Evolutionary conservation across 306 rosid species (phyloP), one percentile per base, ranked within the genome.

Genomic region (Fagus sylvatica): DNA sequence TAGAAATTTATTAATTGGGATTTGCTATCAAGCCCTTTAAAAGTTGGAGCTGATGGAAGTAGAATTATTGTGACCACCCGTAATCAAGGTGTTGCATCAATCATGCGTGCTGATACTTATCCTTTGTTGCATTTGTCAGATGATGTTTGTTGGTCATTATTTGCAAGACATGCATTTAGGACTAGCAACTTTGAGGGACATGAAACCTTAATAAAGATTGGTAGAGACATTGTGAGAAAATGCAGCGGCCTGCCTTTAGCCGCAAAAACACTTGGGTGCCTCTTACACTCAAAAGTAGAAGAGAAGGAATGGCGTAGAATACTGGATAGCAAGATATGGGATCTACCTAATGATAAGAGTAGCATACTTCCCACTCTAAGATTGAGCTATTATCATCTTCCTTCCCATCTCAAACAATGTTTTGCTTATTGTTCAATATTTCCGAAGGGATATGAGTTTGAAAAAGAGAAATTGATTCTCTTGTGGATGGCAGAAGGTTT

Each of bases 401-500:
- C 77, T 17, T 13, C 81, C 0, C 66, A 48, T 55, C n/a, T 80
- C 2, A 84, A 84, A 15, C 33, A 56, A 34, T 84, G 78, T 3
- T 74, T 81, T 66, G 78, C 12, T 3, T 73, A 80, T 41, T 79
- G 79, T 17, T 67, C 82, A 5, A 13, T 76, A 4, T 22, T 56
- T 22, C 81, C 87, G 1, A 79, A 75, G 4, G 69, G 73, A 16
- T 43, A 55, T 28, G 13, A 64, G 72, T 79, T 83, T 39, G 1
- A 17, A 2, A n/a, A 37, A 41, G 12, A 61, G 1, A 46, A 75
- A 0, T 37, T 83, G 43, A 48, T 83, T 11, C 5, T 72, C n/a
- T 48, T 33, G n/a, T 79, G 84, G 84, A 72, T 83, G 84, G 87
- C 76, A 0, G 84, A 84, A 43, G 82, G 67, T n/a, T 71, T 84